Evolutionary conservation across 2,329 filamentous ascomycete genomes (phyloP), one percentile per base, ranked within the genome.

Genomic region (Xylariaceae sp.): DNA sequence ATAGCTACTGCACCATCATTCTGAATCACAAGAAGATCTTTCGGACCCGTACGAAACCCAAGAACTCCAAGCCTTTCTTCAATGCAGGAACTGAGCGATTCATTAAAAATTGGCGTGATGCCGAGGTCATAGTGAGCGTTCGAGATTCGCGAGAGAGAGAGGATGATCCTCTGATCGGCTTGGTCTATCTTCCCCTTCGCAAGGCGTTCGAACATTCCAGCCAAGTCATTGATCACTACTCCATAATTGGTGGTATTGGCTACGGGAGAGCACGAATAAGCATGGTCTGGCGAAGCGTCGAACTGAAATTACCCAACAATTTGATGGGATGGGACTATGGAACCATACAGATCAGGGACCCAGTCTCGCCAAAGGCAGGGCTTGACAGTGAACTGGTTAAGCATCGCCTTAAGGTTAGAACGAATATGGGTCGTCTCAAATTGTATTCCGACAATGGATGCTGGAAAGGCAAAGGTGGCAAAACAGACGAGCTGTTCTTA

Each of bases 51-150:
- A 89, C 87, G 0, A 90, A 91, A 69, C 87, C 88, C 1, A 89
- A 89, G 71, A 90, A 89, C 56, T 79, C 83, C 0, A 89, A 89
- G 61, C 88, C 88, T 0, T 90, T 90, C 68, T 90, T 88, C 75
- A 90, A 90, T 58, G 87, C 88, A 2, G 85, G 85, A 6, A 88
- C 83, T 2, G 88, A 91, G 66, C 79, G 85, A 5, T 89, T 89
- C 57, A 77, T 90, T 38, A 75, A 81, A 12, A 83, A 90, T 64
- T 89, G 86, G 79, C 75, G 74, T 14, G 81, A 77, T 12, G 79
- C 84, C 1, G 86, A 90, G 64, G 74, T 90, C 31, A 84, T 88
- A 57, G 71, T 91, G 31, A 76, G 79, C 1, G 85, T 89, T 1
- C 79, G 86, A 11, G 88, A 90, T 63, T 75, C 81, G 17, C 77